Conservation (phyloP, 306 rosid species). For the Pterocarpus macrocarpus region DNA sequence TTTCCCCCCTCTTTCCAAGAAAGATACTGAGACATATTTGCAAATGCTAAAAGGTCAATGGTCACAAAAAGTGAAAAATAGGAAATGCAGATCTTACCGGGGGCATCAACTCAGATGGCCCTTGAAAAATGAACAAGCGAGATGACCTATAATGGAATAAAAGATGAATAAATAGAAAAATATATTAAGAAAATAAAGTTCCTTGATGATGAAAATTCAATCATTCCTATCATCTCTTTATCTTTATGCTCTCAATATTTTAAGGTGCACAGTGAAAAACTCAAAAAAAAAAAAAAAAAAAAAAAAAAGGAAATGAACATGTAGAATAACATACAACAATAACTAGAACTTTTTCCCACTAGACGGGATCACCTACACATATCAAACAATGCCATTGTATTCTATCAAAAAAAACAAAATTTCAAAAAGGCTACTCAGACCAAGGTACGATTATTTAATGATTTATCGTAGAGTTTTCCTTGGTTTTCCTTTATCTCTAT, state of each 20-base stretch:
- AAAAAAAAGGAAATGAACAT: neutral
- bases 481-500: neutral
- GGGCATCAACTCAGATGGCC: constrained; percentile 91
- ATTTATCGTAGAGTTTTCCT: constrained; percentile 8
- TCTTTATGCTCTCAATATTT: constrained; percentile 8
- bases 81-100: constrained; percentile 65
- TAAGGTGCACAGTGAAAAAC: too few species aligned
- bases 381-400: neutral
- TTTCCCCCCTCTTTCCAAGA: neutral
- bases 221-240: constrained; percentile 28
- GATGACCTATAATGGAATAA: constrained; percentile 72
- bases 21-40: neutral
- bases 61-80: neutral
- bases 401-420: constrained; percentile 18
- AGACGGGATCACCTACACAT: neutral
- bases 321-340: neutral
- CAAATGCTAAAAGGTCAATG: constrained; percentile 26
- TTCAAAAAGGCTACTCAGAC: neutral
- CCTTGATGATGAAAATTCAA: constrained; percentile 12
- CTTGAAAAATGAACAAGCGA: constrained; percentile 94
- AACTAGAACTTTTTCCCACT: neutral
- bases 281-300: neutral
- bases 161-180: constrained; percentile 40
- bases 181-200: constrained; percentile 14
- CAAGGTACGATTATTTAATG: neutral